Evolutionary conservation across 2,329 filamentous ascomycete species (phyloP).

Genomic region (Diplodia scrobiculata): DNA sequence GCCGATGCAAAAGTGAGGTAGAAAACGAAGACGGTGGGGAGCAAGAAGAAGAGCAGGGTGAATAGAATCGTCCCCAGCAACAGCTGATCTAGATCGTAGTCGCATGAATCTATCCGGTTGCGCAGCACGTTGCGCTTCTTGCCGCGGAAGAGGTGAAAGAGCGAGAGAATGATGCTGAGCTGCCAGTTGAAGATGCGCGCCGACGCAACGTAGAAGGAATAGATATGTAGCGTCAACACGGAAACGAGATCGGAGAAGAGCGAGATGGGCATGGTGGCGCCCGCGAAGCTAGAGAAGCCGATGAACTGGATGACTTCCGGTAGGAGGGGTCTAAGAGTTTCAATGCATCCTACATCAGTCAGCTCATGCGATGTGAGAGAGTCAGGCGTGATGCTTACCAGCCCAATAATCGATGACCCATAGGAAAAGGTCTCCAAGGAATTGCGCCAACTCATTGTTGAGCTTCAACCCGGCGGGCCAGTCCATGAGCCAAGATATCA

Average conservation of each 20-base stretch:
- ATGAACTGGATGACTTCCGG: constrained; percentile 88
- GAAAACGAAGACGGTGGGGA: constrained; percentile 94
- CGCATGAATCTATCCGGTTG: constrained; percentile 97
- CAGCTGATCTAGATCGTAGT: constrained; percentile 96
- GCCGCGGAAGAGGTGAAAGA: constrained; percentile 98
- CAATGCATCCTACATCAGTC: constrained; percentile 65
- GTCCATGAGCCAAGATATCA: constrained; percentile 93
- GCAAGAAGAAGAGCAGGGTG: constrained; percentile 88
- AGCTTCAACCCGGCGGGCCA: constrained; percentile 94
- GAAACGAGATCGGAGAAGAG: constrained; percentile 93
- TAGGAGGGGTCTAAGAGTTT: constrained; percentile 74
- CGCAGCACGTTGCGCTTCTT: constrained; percentile 97
- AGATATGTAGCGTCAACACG: constrained; percentile 89
- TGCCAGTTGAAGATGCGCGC: constrained; percentile 99
- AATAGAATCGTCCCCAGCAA: constrained; percentile 96
- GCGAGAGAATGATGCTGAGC: constrained; percentile 89
- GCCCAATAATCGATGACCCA: constrained; percentile 99
- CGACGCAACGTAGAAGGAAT: constrained; percentile 96
- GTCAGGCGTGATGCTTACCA: constrained; percentile 55
- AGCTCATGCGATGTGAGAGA: constrained; percentile 33
- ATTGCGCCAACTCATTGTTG: constrained; percentile 89
- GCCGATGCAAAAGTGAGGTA: constrained; percentile 95
- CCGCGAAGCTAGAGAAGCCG: constrained; percentile 91
- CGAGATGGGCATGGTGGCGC: constrained; percentile 94
- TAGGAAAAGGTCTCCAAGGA: constrained; percentile 90